Conservation (phyloP, 495 filamentous ascomycete genomes). For the Aspergillus heteromorphus region DNA sequence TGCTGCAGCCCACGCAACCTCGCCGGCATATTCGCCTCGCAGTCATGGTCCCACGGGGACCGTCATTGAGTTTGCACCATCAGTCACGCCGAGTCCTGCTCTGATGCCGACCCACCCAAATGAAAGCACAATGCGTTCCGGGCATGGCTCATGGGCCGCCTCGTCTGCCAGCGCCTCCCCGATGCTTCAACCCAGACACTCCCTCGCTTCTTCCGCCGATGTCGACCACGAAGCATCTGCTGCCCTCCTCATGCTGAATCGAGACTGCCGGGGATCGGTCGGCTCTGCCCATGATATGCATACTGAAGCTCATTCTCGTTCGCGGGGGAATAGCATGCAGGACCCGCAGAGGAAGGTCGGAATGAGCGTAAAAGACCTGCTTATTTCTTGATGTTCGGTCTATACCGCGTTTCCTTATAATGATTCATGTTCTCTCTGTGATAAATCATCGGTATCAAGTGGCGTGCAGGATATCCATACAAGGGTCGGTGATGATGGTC, state of each 20-base stretch:
- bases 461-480: neutral
- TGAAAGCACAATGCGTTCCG: conserved; percentile 20
- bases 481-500: neutral
- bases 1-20: conserved; percentile 24
- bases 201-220: conserved; percentile 28
- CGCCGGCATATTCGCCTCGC: conserved; percentile 36
- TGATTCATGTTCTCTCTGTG: neutral
- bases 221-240: conserved; percentile 75
- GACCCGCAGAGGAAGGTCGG: conserved; percentile 36
- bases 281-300: conserved; percentile 29
- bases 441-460: neutral
- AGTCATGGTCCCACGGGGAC: conserved; percentile 26
- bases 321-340: conserved; percentile 2
- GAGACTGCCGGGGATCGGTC: conserved; percentile 50
- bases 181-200: conserved; percentile 21
- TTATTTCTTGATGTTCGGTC: conserved; percentile 52
- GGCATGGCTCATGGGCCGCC: conserved; percentile 13
- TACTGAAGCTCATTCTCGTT: conserved; percentile 3
- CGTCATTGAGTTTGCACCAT: conserved; percentile 25
- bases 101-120: conserved; percentile 28
- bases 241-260: conserved; percentile 74
- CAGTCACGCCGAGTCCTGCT: conserved; percentile 40
- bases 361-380: conserved; percentile 76
- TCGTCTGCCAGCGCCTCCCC: conserved; percentile 32
- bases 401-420: neutral